Conservation (phyloP, 2,329 filamentous ascomycete species). For the Talaromyces albobiverticillius region DNA sequence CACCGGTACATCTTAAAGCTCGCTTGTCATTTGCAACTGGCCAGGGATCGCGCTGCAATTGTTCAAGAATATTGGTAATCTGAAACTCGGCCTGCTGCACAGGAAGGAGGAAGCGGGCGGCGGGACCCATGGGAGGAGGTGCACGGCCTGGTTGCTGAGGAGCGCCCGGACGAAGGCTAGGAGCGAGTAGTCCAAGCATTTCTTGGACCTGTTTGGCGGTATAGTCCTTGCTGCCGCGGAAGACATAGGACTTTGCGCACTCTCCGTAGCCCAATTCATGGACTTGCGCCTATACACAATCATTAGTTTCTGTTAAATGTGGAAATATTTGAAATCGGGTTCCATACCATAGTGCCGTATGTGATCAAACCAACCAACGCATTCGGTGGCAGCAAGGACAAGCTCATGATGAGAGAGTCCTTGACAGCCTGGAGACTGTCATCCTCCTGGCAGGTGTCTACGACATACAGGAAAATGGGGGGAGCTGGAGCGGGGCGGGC, state of each 20-base stretch:
- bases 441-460: slow-evolving; percentile 67
- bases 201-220: slow-evolving; percentile 98
- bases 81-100: slow-evolving; percentile 97
- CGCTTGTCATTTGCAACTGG: slow-evolving; percentile 91
- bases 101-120: slow-evolving; percentile 85
- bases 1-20: slow-evolving; percentile 86
- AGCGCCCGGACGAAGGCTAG: slow-evolving; percentile 70
- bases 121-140: slow-evolving; percentile 71
- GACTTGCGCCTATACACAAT: slow-evolving; percentile 68
- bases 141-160: slow-evolving; percentile 70
- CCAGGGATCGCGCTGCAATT: slow-evolving; percentile 96
- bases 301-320: slow-evolving; percentile 1
- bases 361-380: slow-evolving; percentile 65
- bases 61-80: slow-evolving; percentile 91
- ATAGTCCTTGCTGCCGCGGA: slow-evolving; percentile 97
- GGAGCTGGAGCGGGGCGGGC: slow-evolving; percentile 61
- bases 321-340: slow-evolving; percentile 5
- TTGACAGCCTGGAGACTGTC: slow-evolving; percentile 65
- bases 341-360: slow-evolving; percentile 79
- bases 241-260: slow-evolving; percentile 97
- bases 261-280: slow-evolving; percentile 98
- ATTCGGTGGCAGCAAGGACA: slow-evolving; percentile 61
- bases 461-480: slow-evolving; percentile 67
- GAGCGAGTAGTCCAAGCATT: slow-evolving; percentile 82
- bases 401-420: slow-evolving; percentile 65